A percentile compares a stretch with the other conserved stretches of the same genome.
Evolutionary conservation across 2,329 filamentous ascomycete species (phyloP).

Genomic region (Verticillium klebahnii): DNA sequence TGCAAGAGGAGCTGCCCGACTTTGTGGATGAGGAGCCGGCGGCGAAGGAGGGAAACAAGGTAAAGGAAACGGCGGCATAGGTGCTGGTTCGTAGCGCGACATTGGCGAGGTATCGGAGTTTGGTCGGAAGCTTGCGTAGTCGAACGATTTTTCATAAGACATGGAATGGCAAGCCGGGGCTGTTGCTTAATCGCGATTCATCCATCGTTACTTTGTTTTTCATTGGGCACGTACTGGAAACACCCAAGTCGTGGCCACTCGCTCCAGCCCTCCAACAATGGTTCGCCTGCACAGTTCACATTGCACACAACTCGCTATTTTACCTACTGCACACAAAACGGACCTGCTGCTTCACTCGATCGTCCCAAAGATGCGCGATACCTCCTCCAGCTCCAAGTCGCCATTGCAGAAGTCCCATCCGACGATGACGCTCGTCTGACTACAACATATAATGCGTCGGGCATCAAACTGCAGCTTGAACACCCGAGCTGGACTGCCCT

Average conservation of each 20-base stretch:
- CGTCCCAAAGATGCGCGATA: constrained; percentile 70
- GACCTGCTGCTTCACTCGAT: constrained; percentile 31
- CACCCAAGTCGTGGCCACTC: not conserved
- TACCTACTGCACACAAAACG: not conserved
- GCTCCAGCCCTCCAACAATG: not conserved
- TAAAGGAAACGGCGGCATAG: constrained; percentile 72
- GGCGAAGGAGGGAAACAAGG: constrained; percentile 59
- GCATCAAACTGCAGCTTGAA: constrained; percentile 98
- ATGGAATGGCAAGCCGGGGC: not conserved
- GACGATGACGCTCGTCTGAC: constrained; percentile 85
- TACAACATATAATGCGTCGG: constrained; percentile 88
- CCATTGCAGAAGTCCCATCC: constrained; percentile 97
- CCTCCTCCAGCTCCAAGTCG: constrained; percentile 74
- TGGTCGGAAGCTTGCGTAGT: not conserved
- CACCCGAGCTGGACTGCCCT: constrained; percentile 57
- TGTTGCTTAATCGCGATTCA: not conserved
- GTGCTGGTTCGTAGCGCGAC: not conserved
- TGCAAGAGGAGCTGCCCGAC: constrained; percentile 82
- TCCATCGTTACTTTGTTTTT: not conserved
- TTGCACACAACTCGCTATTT: not conserved
- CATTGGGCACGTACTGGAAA: not conserved
- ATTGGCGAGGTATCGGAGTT: not conserved
- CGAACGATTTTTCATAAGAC: not conserved
- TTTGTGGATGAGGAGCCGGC: constrained; percentile 88
- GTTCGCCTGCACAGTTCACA: not conserved